Evolutionary conservation across 352 stramenopile species (phyloP), one percentile per base, ranked within the genome.

Genomic region (Sclerospora graminicola): DNA sequence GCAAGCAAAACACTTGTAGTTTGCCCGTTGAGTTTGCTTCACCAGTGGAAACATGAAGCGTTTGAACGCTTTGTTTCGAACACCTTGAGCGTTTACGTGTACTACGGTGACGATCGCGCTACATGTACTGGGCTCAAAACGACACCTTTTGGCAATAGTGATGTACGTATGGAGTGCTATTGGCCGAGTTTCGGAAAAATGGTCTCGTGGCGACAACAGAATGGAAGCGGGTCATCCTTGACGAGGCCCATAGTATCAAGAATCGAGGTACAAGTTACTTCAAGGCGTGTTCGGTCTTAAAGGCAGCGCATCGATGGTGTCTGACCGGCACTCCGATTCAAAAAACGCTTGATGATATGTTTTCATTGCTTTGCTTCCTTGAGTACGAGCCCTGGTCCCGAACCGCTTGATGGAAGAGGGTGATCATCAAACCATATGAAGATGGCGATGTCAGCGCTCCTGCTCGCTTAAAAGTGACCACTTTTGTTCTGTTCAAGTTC

Each of bases 161-260:
- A n/a, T n/a, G 64, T 95, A 92, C 77, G 5, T 94, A 92, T 42
- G 82, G 82, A 20, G 77, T 89, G 23, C 46, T 94, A 16, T 78
- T 69, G 40, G 69, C 69, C 5, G 77, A 94, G 40, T 69, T 74
- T 34, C 72, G 72, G 27, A 81, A 80, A 29, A 56, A 48, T 13
- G 70, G 63, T 26, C 29, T 53, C 9, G 49, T 85, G 0, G 15
- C 66, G 11, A 46, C 44, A 6, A 66, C 58, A 1, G 30, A 74
- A 10, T 96, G 86, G 86, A 63, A 72, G 21, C 81, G 86, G 10
- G 55, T 96, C 13, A 88, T 96, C 46, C 64, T 96, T 9, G 86
- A 96, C 51, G 86, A 96, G 58, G 82, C 82, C 4, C 86, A 96
- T 57, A 89, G 69, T 26, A 96, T 96, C 59, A 95, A 95, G 66